Base-by-base conservation (phyloP, 2,329 filamentous ascomycete genomes). In the Teratosphaeria nubilosa region DNA sequence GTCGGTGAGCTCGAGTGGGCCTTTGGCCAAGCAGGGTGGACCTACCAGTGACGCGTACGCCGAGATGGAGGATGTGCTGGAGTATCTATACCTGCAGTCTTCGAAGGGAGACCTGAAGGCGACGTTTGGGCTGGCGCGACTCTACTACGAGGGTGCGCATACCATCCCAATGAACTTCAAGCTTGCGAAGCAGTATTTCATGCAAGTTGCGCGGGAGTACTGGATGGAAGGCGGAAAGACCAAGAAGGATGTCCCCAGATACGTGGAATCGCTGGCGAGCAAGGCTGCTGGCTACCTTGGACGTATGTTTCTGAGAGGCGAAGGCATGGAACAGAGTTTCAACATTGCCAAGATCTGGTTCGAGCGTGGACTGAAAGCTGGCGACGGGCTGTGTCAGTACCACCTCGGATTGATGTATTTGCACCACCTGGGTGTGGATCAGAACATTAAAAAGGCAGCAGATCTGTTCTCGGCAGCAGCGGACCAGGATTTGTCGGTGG, bases 11-110 rank as follows among this genome's bases (percentile, higher is more conserved):
- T 96, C 91, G 69, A 87, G 94, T 0, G 94, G 94, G 4, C 80
- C 83, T 58, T 91, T 95, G 69, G 90, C 91, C 3, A 82, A 86
- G 67, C 85, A 86, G 62, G 83, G 85, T 22, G 84, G 85, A 58
- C 81, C 86, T 1, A 86, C 87, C 63, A 89, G 90, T 2, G 88
- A 94, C 69, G 84, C 87, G 0, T 87, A 95, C 67, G 90, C 91
- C 1, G 88, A 90, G 16, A 83, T 96, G 59, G 91, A 95, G 66
- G 92, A 99, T 72, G 88, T 97, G 16, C 84, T 99, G 59, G 94
- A 99, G 70, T 99, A 96, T 66, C 78, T 96, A 64, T 90, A 96
- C 66, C 80, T 96, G 50, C 87, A 95, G 80, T 90, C 90, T 5
- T 85, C 91, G 60, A 95, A 95, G 70, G 91, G 91, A 11, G 90